Percentiles rank a stretch among this genome's conserved stretches.
These are phyloP conservation scores for Schwanniomyces occidentalis DNA, from an alignment of 805 yeast species.

Conservation along the genomic window DNA sequence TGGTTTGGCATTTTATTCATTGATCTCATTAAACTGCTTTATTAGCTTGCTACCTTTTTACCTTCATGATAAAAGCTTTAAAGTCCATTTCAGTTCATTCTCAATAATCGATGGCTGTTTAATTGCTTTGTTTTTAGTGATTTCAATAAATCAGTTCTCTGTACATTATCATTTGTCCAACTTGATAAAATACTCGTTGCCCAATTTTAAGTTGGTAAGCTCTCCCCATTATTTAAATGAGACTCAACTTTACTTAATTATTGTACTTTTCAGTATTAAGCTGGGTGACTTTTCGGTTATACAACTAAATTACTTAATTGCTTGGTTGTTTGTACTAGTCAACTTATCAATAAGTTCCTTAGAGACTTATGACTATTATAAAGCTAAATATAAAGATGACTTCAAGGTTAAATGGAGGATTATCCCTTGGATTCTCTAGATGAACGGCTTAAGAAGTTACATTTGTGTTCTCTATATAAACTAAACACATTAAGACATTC, in stretches of 20 bases:
- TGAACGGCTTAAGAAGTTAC: too few species aligned
- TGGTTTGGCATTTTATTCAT: slow-evolving; percentile 60
- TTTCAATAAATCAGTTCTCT: slow-evolving; percentile 52
- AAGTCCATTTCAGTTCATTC: slow-evolving; percentile 13
- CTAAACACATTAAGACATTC: slow-evolving; percentile 3
- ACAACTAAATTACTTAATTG: slow-evolving; percentile 20
- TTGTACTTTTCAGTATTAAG: slow-evolving; percentile 20
- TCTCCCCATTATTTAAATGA: slow-evolving; percentile 77
- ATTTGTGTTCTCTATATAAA: slow-evolving; percentile 1
- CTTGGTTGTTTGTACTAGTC: slow-evolving; percentile 34
- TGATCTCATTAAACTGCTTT: slow-evolving; percentile 43
- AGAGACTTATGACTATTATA: slow-evolving; percentile 53
- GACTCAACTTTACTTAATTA: slow-evolving; percentile 49
- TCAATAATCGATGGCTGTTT: slow-evolving; percentile 20
- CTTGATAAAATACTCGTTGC: slow-evolving; percentile 57
- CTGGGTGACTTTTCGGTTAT: slow-evolving; percentile 16
- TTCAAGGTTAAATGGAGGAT: slow-evolving; percentile 32
- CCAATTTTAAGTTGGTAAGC: slow-evolving; percentile 44
- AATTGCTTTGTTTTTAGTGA: slow-evolving; percentile 44
- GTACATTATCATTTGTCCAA: slow-evolving; percentile 53
- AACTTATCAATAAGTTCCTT: slow-evolving; percentile 59
- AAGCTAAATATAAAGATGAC: slow-evolving; percentile 23
- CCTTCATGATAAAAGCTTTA: slow-evolving; percentile 1
- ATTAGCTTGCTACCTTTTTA: slow-evolving; percentile 16
- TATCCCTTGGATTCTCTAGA: slow-evolving; percentile 37